Percentiles rank a stretch among this genome's conserved stretches.
phyloP scores from a whole-genome alignment of 192 early-diverging fungal genomes.

The Rhizophagus sp. region DNA sequence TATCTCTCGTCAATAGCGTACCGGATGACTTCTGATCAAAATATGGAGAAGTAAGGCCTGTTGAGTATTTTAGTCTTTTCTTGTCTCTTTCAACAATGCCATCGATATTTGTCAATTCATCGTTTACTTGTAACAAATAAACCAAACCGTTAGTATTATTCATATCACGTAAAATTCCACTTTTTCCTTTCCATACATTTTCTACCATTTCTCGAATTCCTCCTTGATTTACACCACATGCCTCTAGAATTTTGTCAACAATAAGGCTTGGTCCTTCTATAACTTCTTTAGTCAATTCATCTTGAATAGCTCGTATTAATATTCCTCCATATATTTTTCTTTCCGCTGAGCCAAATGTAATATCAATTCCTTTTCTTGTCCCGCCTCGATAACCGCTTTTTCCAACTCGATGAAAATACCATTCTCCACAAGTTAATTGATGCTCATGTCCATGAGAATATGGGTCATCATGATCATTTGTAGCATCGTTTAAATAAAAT shows the following conservation, averaged over 20 bases:
- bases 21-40: neutral
- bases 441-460: conserved; percentile 35
- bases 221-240: conserved; percentile 3
- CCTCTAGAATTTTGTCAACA: conserved; percentile 35
- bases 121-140: conserved; percentile 3
- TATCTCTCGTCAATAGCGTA: neutral
- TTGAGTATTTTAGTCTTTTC: neutral
- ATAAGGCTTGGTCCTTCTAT: conserved; percentile 40
- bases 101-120: neutral
- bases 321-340: conserved; percentile 37
- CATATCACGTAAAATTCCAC: conserved; percentile 4
- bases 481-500: conserved; percentile 37
- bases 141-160: conserved; percentile 13
- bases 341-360: conserved; percentile 34
- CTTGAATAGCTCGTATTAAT: conserved; percentile 35
- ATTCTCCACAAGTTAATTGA: conserved; percentile 34
- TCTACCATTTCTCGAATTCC: conserved; percentile 25
- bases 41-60: neutral
- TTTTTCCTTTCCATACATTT: conserved; percentile 18
- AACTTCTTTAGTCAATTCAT: conserved; percentile 30
- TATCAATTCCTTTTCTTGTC: conserved; percentile 37
- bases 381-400: conserved; percentile 38
- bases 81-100: neutral
- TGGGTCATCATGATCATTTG: conserved; percentile 29
- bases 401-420: conserved; percentile 38